Percentiles rank a stretch among this genome's conserved stretches.
Conservation (phyloP, 768 basidiomycete genomes). For the Strobilomyces confusus region DNA sequence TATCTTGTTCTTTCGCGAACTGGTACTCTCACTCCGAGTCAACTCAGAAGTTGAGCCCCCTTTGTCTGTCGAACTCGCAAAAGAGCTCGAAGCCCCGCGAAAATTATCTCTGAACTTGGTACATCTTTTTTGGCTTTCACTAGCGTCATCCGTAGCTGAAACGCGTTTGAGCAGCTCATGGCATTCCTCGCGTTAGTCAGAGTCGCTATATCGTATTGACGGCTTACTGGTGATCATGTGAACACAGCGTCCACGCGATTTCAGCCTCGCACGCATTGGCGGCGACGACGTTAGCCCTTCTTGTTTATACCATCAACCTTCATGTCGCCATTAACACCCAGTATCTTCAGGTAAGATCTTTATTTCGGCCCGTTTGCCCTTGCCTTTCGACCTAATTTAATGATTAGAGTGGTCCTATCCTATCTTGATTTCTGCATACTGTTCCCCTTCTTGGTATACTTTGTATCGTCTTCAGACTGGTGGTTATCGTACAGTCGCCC, state of each 20-base stretch:
- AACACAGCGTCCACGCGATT: conserved; percentile 19
- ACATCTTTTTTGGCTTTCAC: neutral
- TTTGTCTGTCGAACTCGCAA: conserved; percentile 12
- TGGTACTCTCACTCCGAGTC: neutral
- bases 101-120: conserved; percentile 23
- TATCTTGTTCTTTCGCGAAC: neutral
- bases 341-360: conserved; percentile 17
- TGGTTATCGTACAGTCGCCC: conserved; percentile 21
- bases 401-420: conserved; percentile 10
- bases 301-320: conserved; percentile 30
- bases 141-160: neutral
- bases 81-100: conserved; percentile 21
- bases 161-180: conserved; percentile 17
- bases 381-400: neutral
- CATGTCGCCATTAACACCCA: conserved; percentile 16
- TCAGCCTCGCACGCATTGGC: conserved; percentile 17
- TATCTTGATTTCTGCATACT: conserved; percentile 20
- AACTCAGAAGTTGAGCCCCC: conserved; percentile 1
- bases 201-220: neutral
- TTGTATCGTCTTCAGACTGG: conserved; percentile 17
- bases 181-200: conserved; percentile 26
- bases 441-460: conserved; percentile 27
- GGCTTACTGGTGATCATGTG: neutral
- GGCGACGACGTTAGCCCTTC: conserved; percentile 22
- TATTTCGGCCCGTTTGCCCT: neutral